Percentiles rank a stretch among this genome's conserved stretches.
phyloP scores from a whole-genome alignment of 2,329 filamentous ascomycete species.

The Aspergillus pseudoterreus region DNA sequence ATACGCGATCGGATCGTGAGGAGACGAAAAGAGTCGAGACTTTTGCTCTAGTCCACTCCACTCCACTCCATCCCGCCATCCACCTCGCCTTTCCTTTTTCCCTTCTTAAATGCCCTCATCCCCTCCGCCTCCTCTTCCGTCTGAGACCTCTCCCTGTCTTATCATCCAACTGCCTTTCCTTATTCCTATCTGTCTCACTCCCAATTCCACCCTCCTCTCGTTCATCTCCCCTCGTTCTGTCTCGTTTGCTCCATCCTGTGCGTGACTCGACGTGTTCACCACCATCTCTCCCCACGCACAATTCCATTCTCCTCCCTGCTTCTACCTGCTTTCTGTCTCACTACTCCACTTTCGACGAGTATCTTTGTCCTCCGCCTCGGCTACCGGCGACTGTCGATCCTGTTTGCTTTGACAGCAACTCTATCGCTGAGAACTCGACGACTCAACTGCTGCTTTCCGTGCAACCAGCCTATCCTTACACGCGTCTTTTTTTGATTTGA shows the following conservation, averaged over 20 bases:
- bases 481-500: background rate
- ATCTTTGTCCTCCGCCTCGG: background rate
- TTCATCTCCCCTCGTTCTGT: background rate
- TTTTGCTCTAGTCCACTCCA: no score
- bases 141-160: background rate
- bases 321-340: background rate
- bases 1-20: background rate
- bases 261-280: background rate
- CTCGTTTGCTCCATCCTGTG: background rate
- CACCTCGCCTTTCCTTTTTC: background rate
- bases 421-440: background rate
- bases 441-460: slow-evolving; percentile 3
- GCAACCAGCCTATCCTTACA: background rate
- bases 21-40: background rate
- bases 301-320: background rate
- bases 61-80: no score
- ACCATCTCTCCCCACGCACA: background rate
- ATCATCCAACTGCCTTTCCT: background rate
- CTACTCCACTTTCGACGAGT: background rate
- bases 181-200: background rate
- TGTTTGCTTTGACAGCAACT: slow-evolving; percentile 6
- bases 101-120: background rate
- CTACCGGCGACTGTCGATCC: background rate
- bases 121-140: background rate
- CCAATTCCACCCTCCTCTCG: background rate